Percentiles rank a stretch among this genome's conserved stretches.
These are phyloP conservation scores for Ganoderma sp. DNA, from an alignment of 1,284 basidiomycete genomes.

Conservation along the genomic window DNA sequence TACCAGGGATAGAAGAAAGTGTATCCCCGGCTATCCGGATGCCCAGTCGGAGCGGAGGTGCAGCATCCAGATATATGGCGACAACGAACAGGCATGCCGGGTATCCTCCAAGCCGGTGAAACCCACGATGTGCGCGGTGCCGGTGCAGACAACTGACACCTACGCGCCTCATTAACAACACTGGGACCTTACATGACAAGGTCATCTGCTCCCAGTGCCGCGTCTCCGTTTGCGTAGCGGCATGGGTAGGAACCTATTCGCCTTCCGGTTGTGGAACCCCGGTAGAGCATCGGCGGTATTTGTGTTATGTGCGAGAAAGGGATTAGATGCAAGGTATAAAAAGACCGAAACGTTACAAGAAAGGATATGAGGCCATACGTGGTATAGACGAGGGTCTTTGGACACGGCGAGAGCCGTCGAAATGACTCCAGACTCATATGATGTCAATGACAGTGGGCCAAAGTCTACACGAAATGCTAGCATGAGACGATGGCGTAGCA, in stretches of 20 bases:
- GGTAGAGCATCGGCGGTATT: conserved; percentile 17
- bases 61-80: not conserved
- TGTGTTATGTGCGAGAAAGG: not conserved
- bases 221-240: conserved; percentile 10
- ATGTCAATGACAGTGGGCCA: conserved; percentile 63
- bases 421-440: conserved; percentile 19
- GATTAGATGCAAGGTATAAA: conserved; percentile 3
- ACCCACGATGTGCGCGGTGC: conserved; percentile 5
- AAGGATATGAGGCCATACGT: conserved; percentile 17
- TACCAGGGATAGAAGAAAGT: conserved; percentile 13
- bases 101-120: not conserved
- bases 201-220: conserved; percentile 18
- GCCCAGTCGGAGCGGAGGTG: not conserved
- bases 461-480: conserved; percentile 43
- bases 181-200: conserved; percentile 8
- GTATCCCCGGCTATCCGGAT: conserved; percentile 11
- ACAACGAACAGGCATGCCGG: conserved; percentile 6
- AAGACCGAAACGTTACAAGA: conserved; percentile 9
- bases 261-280: conserved; percentile 8
- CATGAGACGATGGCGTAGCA: not conserved
- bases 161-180: conserved; percentile 19
- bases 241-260: conserved; percentile 7
- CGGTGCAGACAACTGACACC: not conserved
- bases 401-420: not conserved
- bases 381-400: conserved; percentile 11